A percentile compares a stretch with the other conserved stretches of the same genome.
Evolutionary conservation across 1,284 basidiomycete genomes (phyloP).

Genomic region (Fomes fomentarius): DNA sequence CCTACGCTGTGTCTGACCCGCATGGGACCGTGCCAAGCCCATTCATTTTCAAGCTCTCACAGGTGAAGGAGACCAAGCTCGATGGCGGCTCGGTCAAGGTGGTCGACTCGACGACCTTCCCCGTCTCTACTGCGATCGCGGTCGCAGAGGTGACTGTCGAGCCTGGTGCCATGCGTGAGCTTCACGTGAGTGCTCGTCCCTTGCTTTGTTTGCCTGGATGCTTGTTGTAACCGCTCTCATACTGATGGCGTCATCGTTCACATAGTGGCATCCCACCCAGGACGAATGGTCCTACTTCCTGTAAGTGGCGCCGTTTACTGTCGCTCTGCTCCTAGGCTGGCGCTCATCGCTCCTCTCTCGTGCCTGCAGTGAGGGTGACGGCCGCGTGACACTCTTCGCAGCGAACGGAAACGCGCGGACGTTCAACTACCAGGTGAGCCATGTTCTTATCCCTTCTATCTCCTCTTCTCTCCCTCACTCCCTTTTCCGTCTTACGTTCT

Average conservation of each 20-base stretch:
- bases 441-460: not conserved
- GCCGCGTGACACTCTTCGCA: constrained; percentile 71
- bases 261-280: constrained; percentile 74
- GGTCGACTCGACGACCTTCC: constrained; percentile 58
- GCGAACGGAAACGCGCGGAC: constrained; percentile 64
- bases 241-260: not conserved
- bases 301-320: constrained; percentile 26
- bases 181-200: constrained; percentile 28
- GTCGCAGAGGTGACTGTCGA: constrained; percentile 72
- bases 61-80: constrained; percentile 51
- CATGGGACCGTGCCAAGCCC: constrained; percentile 55
- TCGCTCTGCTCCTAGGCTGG: not conserved
- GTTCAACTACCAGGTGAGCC: constrained; percentile 62
- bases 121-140: constrained; percentile 59
- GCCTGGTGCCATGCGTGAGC: constrained; percentile 58
- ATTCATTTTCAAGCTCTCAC: constrained; percentile 58
- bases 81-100: constrained; percentile 68
- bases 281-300: constrained; percentile 67
- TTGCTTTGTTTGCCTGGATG: no score
- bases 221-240: not conserved
- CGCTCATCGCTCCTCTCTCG: not conserved
- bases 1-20: constrained; percentile 45
- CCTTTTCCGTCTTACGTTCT: not conserved
- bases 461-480: not conserved
- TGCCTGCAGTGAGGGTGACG: constrained; percentile 51